phyloP scores from a whole-genome alignment of 2,329 filamentous ascomycete species.

The Penicillium glabrum region DNA sequence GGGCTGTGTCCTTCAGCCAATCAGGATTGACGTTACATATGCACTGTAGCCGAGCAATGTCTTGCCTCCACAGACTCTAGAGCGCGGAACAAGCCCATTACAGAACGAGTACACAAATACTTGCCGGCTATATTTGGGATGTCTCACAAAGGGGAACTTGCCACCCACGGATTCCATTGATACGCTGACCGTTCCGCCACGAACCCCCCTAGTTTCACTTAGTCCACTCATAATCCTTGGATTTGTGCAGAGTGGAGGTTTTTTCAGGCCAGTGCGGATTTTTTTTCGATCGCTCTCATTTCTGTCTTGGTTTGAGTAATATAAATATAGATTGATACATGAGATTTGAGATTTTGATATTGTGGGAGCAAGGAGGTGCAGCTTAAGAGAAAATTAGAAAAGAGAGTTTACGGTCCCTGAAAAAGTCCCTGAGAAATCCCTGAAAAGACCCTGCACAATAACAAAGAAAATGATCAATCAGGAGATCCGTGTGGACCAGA shows the following conservation, averaged over 20 bases:
- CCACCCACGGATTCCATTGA: conserved; percentile 2
- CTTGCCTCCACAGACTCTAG: neutral
- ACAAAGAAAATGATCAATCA: neutral
- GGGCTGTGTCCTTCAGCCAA: neutral
- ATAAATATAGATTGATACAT: neutral
- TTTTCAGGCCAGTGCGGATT: neutral
- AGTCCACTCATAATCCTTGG: neutral
- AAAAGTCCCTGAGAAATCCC: neutral
- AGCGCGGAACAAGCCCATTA: neutral
- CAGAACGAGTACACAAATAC: neutral
- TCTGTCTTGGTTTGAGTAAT: neutral
- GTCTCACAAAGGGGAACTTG: conserved; percentile 16
- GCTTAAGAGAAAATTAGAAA: neutral
- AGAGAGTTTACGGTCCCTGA: neutral
- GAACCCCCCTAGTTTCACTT: conserved; percentile 21
- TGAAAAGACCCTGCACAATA: neutral
- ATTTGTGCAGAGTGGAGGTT: neutral
- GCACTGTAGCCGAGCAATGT: neutral
- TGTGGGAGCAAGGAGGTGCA: neutral
- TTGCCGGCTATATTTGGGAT: conserved; percentile 20
- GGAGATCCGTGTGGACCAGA: neutral
- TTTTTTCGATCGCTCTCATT: neutral
- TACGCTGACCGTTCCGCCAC: conserved; percentile 8
- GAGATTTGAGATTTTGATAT: neutral
- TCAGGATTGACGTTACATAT: neutral